Evolutionary conservation across 768 basidiomycete species (phyloP), one percentile per base, ranked within the genome.

Genomic region (Collybiopsis confluens): DNA sequence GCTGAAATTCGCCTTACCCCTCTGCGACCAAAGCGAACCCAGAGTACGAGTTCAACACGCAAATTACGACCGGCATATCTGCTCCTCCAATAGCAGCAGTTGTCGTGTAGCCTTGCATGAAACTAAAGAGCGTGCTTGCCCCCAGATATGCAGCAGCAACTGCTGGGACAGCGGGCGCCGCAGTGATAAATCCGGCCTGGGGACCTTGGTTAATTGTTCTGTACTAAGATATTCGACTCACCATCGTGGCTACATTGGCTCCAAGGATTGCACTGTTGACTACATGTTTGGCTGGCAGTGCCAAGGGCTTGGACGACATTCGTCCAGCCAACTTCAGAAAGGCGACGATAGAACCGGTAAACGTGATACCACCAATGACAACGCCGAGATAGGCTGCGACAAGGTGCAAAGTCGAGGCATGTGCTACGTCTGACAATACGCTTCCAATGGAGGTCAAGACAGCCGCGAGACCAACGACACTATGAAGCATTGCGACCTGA

Each of bases 31-130:
- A 81, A 16, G 92, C 92, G 60, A 94, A 92, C 20, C 92, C 92
- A 56, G 88, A 90, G 68, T 93, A 94, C 11, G 92, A 90, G 64
- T 94, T 94, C 56, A 94, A 66, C 16, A 94, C 92, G 4, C 91
- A 93, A 44, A 94, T 93, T 4, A 94, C 88, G 28, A 94, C 91
- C 48, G 92, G 92, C 92, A 94, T 94, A 64, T 94, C 92, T 24
- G 92, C 92, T 10, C 92, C 92, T 47, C 92, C 92, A 57, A 94
- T 90, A n/a, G 92, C 89, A 11, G 92, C 88, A 8, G 91, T 92
- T 2, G 89, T 90, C 0, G 92, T 94, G 67, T 77, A 88, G 4
- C 92, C 92, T 64, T 91, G 90, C 56, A 88, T 77, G 68, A 93
- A 93, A 62, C 89, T 92, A 49, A 94, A 72, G 2, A 82, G 57